Evolutionary conservation across 1,139 yeast genomes (phyloP), one percentile per base, ranked within the genome.

Genomic region (Magnusiomyces suaveolens): DNA sequence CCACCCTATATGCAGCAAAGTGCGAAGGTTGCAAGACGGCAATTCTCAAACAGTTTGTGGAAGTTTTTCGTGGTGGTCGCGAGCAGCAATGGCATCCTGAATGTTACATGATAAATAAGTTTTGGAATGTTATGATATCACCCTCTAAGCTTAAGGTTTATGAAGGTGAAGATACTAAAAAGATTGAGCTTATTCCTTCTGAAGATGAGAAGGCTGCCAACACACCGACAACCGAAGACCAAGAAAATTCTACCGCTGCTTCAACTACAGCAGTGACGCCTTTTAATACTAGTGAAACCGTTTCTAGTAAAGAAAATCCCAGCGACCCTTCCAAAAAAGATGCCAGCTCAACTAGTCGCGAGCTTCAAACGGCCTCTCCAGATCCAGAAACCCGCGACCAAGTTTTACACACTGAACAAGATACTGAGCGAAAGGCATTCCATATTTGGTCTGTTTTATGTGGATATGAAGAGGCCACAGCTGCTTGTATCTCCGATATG

Each of bases 51-150:
- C 97, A 92, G 67, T 92, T 89, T 70, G 96, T 90, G 41, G 97
- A 92, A 68, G 81, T 92, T 50, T 87, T 82, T 60, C 77, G 95
- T 61, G 96, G 96, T 51, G 97, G 97, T n/a, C 78, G 86, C 62
- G 85, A 86, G 60, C 96, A 90, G 67, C 96, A 89, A 66, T 94
- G 98, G 98, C 99, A 94, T 69, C 97, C 97, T 1, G 98, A 94
- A 68, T 94, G 98, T 72, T 94, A 89, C 67, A 94, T 94, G 90
- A 95, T 92, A 51, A 90, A 87, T 73, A 90, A 90, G 67, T 90
- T 89, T 65, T 94, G 98, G 98, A 90, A 88, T 65, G 96, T 90
- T 26, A 80, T 56, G 58, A 56, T 56, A 8, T 46, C 46, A 14
- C 54, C 56, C 21, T 29, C 43, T 2, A 38, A 38, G 23, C 51